Conservation (phyloP, 257 asterid genomes). For the Solanum bukasovii region DNA sequence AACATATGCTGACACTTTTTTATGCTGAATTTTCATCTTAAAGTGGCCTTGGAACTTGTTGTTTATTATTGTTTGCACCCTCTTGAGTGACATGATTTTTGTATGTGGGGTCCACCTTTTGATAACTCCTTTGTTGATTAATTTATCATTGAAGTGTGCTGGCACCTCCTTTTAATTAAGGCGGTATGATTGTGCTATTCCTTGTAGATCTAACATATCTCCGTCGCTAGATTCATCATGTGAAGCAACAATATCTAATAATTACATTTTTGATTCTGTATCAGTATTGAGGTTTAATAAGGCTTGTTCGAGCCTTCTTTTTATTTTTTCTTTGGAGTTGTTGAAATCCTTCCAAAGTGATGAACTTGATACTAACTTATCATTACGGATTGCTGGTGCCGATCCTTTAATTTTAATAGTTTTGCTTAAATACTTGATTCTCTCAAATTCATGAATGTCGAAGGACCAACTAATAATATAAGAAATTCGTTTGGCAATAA, state of each 20-base stretch:
- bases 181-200: too few species aligned
- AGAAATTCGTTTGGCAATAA: not conserved
- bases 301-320: not conserved
- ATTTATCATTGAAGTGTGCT: too few species aligned
- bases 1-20: too few species aligned
- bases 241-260: not conserved
- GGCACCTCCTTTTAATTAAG: too few species aligned
- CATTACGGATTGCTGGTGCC: not conserved
- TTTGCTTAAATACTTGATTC: not conserved
- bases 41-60: too few species aligned
- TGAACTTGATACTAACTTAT: not conserved
- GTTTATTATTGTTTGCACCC: not conserved
- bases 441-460: not conserved
- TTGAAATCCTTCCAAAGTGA: not conserved
- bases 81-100: too few species aligned
- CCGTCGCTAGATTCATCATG: not conserved
- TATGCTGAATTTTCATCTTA: too few species aligned
- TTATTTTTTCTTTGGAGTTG: not conserved
- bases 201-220: not conserved
- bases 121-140: too few species aligned
- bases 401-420: not conserved
- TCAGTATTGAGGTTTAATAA: not conserved
- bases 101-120: not conserved
- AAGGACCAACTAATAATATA: not conserved
- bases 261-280: not conserved